phyloP scores from a whole-genome alignment of 768 basidiomycete genomes.

The Neoboletus brunneissimus region DNA sequence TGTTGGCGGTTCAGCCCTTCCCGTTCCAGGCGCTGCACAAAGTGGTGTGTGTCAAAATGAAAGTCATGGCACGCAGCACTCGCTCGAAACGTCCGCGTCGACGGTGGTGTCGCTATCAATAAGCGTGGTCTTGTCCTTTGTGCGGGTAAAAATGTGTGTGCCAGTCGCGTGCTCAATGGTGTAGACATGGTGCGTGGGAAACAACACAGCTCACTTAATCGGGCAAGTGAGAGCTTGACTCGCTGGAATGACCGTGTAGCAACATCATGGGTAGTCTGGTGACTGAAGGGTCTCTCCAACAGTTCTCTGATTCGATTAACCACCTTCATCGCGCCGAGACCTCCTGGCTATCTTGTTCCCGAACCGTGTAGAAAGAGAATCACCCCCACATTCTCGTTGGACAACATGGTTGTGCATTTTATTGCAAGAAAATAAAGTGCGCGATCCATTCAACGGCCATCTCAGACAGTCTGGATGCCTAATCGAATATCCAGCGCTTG shows the following conservation, averaged over 20 bases:
- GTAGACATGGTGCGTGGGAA: constrained; percentile 27
- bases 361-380: background rate
- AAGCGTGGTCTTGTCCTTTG: constrained; percentile 4
- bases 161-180: constrained; percentile 7
- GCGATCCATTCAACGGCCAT: background rate
- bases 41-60: constrained; percentile 95
- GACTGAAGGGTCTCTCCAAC: background rate
- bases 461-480: background rate
- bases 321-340: background rate
- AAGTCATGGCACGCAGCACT: constrained; percentile 43
- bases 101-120: background rate
- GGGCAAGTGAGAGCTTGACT: background rate
- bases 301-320: background rate
- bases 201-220: background rate
- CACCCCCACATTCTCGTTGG: background rate
- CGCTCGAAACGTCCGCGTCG: constrained; percentile 29
- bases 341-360: too few species aligned
- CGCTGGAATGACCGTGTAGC: too few species aligned
- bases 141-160: background rate
- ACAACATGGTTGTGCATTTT: background rate
- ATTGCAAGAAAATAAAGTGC: background rate
- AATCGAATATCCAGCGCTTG: background rate
- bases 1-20: constrained; percentile 89
- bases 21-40: constrained; percentile 85
- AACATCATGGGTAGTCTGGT: too few species aligned